Base-by-base conservation (phyloP, 1,284 basidiomycete species). In the Austropuccinia psidii region DNA sequence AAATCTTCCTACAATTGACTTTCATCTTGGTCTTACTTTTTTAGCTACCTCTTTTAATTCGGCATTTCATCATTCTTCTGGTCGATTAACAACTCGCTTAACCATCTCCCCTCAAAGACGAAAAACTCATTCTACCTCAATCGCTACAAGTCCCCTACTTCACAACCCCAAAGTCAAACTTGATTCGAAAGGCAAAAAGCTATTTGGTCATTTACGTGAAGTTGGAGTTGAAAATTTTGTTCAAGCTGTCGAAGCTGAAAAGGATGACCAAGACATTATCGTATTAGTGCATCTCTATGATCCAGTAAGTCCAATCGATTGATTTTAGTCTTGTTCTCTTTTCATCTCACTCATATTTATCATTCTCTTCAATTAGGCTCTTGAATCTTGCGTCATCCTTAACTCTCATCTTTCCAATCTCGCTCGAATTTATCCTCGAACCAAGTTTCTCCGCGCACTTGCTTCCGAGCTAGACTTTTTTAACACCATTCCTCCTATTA, bases 251-350 rank as follows among this genome's bases (percentile, higher is more conserved):
- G 90, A 73, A 47, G 70, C 70, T 33, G 70, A 92, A 69, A 78
- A 79, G 29, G 78, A 79, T 79, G 85, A 86, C 37, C 82, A 81
- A 66, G 85, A 85, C 2, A 84, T 87, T 4, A 90, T 88, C 86
- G 89, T 93, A 17, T 86, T 91, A 15, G 83, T 93, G 37, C 90
- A 93, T 80, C 83, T 93, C 7, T 93, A 91, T 77, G 89, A 91
- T 77, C 84, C 89, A 50, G 90, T 91, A 79, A 77, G 88, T 83
- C n/a, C 17, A 24, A 15, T 15, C 6, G 54, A 62, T 33, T 60
- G 19, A 27, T 47, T 43, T n/a, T 41, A 49, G 68, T 47, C 21
- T 69, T 52, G n/a, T 37, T 33, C 29, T 52, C 55, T 9, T 31
- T 19, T 43, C 37, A 37, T 35, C 5, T 39, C 58, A 37, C 24